phyloP scores from a whole-genome alignment of 2,329 filamentous ascomycete genomes.

The Macrophomina tecta region DNA sequence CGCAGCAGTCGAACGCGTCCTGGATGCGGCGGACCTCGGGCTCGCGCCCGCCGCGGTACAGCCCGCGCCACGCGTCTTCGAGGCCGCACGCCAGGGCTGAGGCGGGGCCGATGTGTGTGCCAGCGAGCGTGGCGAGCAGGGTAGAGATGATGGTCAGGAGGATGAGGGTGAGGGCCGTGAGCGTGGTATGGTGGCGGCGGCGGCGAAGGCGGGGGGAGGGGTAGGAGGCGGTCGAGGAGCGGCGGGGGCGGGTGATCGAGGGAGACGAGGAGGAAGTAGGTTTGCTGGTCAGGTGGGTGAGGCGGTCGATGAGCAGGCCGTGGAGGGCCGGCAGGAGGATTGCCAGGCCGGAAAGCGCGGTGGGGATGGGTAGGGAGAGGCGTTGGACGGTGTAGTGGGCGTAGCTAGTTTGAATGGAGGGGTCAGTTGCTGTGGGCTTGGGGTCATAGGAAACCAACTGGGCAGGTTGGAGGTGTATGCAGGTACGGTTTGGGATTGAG shows the following conservation, averaged over 20 bases:
- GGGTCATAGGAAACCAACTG: not conserved
- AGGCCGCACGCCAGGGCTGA: constrained; percentile 55
- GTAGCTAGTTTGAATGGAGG: constrained; percentile 1
- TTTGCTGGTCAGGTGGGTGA: constrained; percentile 27
- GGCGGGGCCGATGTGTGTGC: constrained; percentile 37
- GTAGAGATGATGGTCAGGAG: constrained; percentile 41
- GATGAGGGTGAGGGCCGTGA: constrained; percentile 30
- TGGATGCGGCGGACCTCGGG: constrained; percentile 62
- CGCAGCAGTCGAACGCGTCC: constrained; percentile 68
- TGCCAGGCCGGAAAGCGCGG: constrained; percentile 42
- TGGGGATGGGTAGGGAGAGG: constrained; percentile 44
- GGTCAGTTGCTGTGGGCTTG: not conserved
- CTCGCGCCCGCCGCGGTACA: constrained; percentile 58
- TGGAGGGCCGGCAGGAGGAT: constrained; percentile 44
- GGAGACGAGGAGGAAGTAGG: constrained; percentile 28
- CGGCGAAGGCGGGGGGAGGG: not conserved
- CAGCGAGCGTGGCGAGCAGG: constrained; percentile 45
- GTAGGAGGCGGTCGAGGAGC: constrained; percentile 20
- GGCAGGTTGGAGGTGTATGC: not conserved
- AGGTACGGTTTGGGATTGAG: not conserved
- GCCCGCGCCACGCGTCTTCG: constrained; percentile 57
- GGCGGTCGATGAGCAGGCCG: constrained; percentile 39
- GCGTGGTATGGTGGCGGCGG: constrained; percentile 8
- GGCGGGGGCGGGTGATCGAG: not conserved
- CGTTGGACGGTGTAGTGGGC: constrained; percentile 13